These are phyloP conservation scores for Zea luxurians DNA, from an alignment of 176 grass and related monocot species.

Conservation along the genomic window DNA sequence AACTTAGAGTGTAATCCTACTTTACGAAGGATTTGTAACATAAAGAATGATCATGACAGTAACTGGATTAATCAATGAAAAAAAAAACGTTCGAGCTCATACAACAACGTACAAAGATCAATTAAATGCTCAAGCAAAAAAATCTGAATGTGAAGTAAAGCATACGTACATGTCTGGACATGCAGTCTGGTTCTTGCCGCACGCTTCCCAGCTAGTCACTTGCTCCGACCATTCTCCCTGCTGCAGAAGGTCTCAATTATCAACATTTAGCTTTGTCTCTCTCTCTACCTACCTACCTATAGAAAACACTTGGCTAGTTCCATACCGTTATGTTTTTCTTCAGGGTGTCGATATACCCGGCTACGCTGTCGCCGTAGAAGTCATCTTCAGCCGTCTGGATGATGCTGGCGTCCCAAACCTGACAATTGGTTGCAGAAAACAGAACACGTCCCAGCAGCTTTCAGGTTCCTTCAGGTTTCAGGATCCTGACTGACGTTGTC, in stretches of 20 bases:
- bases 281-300: background rate
- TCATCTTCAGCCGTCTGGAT: slow-evolving; percentile 39
- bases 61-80: background rate
- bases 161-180: slow-evolving; percentile 69
- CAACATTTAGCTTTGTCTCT: background rate
- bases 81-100: background rate
- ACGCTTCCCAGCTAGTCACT: slow-evolving; percentile 58
- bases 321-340: slow-evolving; percentile 42
- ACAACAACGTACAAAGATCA: background rate
- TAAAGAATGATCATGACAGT: background rate
- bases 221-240: slow-evolving; percentile 61
- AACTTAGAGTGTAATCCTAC: background rate
- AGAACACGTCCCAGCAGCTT: background rate
- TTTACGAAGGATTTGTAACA: background rate
- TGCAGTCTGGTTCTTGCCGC: slow-evolving; percentile 39
- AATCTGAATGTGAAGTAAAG: background rate
- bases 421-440: background rate
- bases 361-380: background rate
- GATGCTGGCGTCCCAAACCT: slow-evolving; percentile 54
- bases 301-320: background rate
- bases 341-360: slow-evolving; percentile 29
- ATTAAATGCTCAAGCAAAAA: background rate
- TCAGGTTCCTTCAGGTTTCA: background rate
- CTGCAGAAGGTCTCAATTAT: slow-evolving; percentile 14
- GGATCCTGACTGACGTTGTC: too few relatives aligned